Conservation (phyloP, 345 rosid species). For the Hibiscus tridactylites region DNA sequence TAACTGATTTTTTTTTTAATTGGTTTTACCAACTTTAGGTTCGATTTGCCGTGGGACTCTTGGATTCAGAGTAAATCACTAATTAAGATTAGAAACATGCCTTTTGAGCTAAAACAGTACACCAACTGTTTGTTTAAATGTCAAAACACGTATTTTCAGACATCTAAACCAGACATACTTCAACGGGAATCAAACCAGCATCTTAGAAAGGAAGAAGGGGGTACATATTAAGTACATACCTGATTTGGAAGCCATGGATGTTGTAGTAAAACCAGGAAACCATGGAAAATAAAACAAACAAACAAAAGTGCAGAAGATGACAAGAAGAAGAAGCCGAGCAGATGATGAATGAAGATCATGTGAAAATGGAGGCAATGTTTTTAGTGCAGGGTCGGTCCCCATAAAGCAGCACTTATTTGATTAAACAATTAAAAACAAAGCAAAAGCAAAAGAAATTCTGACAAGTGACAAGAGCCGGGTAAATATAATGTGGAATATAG, state of each 20-base stretch:
- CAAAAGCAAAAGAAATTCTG: not conserved
- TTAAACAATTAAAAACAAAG: not conserved
- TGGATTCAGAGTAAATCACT: not conserved
- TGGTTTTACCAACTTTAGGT: too few species aligned
- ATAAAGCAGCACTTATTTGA: not conserved
- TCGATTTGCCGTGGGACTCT: too few species aligned
- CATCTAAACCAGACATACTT: not conserved
- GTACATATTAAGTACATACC: not conserved
- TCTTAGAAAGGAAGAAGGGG: not conserved
- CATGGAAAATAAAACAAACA: not conserved
- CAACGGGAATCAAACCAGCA: not conserved
- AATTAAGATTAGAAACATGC: not conserved
- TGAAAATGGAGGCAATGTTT: not conserved
- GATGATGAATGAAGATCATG: not conserved
- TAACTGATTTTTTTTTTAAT: too few species aligned
- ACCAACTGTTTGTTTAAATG: not conserved
- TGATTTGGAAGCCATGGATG: constrained; percentile 3
- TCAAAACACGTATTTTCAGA: not conserved
- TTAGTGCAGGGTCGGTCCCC: not conserved
- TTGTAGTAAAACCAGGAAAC: not conserved
- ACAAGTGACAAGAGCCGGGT: not conserved
- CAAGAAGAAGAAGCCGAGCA: constrained; percentile 1
- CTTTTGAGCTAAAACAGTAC: not conserved
- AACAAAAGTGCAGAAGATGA: not conserved
- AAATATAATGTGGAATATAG: not conserved